Percentiles rank a stretch among this genome's conserved stretches.
phyloP scores from a whole-genome alignment of 2,329 filamentous ascomycete genomes.

The Xylariaceae sp. region DNA sequence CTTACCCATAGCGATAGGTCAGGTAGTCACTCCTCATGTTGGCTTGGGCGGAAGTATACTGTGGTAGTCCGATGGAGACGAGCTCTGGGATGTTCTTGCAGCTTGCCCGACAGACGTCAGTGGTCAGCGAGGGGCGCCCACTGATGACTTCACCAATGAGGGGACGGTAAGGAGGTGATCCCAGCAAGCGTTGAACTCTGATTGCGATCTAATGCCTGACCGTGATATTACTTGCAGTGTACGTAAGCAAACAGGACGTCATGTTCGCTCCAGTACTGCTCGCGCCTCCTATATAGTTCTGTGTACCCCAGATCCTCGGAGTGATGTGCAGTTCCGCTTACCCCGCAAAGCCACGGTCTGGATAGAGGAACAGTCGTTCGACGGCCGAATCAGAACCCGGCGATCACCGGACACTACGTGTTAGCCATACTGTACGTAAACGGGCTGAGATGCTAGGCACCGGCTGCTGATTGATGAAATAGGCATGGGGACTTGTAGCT shows the following conservation, averaged over 20 bases:
- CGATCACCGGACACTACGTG: constrained; percentile 24
- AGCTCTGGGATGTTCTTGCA: not conserved
- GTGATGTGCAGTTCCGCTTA: constrained; percentile 16
- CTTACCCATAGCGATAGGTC: constrained; percentile 7
- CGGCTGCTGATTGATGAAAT: not conserved
- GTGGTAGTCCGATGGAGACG: not conserved
- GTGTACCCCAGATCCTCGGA: not conserved
- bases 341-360: constrained; percentile 37
- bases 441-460: constrained; percentile 2
- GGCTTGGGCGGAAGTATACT: constrained; percentile 12
- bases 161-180: constrained; percentile 20
- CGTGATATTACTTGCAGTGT: not conserved
- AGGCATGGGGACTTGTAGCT: not conserved
- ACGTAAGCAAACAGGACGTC: not conserved
- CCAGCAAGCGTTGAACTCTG: constrained; percentile 25
- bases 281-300: not conserved
- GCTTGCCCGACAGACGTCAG: constrained; percentile 16
- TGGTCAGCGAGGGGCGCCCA: constrained; percentile 15
- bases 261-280: not conserved
- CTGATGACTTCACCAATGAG: constrained; percentile 38
- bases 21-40: constrained; percentile 2
- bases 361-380: constrained; percentile 20
- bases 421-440: constrained; percentile 2
- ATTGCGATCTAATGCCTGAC: constrained; percentile 4
- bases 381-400: constrained; percentile 29